Evolutionary conservation across 2,329 filamentous ascomycete species (phyloP), one percentile per base, ranked within the genome.

Genomic region (Alternaria rosae): DNA sequence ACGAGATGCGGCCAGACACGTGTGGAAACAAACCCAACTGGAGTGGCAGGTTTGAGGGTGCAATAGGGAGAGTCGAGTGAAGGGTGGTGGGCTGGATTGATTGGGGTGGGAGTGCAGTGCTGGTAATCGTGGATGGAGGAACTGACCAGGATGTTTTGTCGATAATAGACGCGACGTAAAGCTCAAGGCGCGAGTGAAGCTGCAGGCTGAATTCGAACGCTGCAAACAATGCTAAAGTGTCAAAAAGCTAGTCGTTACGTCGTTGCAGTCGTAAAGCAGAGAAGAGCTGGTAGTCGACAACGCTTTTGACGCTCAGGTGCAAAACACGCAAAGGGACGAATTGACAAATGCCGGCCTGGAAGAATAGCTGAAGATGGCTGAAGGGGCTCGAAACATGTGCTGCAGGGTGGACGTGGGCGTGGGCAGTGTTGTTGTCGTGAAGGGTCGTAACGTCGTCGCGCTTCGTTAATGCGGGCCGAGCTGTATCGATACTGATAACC

Each of bases 211-310:
- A 76, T 62, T 68, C 61, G 57, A 79, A 78, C 73, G 75, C 77
- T 79, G 73, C 75, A 80, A 76, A 76, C 65, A 75, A 79, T 77
- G 77, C 76, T 77, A 69, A 74, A 75, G 60, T 66, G 58, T 71
- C 69, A 76, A 76, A 77, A 76, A 72, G 71, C 72, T 75, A 72
- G 75, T 80, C 77, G 78, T 80, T 65, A 79, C 54, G 73, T 80
- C 78, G 78, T 80, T 70, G 76, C 74, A 71, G 73, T 79, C 77
- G 77, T 79, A 61, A 79, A 75, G 70, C 69, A 67, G 66, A 57
- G 65, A 63, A 66, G 54, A 61, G 63, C 53, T 60, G 62, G 54
- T 54, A 48, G 60, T 63, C 32, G 62, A 63, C 72, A 71, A 71
- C 65, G 73, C 71, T 78, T 75, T 75, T 78, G 65, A 63, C 47